Evolutionary conservation across 352 stramenopile species (phyloP).

Genomic region (Phytophthora tubulina): DNA sequence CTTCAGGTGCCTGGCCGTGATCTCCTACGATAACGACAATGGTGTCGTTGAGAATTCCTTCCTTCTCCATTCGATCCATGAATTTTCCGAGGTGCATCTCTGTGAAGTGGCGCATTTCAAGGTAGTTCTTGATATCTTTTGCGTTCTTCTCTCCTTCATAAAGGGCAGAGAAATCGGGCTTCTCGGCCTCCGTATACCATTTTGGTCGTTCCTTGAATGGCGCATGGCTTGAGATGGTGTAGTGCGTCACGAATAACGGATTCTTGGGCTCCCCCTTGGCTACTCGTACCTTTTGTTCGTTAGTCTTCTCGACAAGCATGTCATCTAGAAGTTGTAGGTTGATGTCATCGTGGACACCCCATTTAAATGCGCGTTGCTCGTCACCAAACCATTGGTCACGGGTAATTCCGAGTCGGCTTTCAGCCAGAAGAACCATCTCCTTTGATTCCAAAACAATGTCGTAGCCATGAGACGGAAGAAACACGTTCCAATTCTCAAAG

Average conservation of each 20-base stretch:
- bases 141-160: conserved; percentile 47
- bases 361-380: conserved; percentile 29
- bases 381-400: conserved; percentile 42
- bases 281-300: conserved; percentile 31
- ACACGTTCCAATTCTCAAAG: conserved; percentile 60
- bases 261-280: conserved; percentile 32
- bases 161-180: conserved; percentile 63
- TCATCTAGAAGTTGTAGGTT: conserved; percentile 54
- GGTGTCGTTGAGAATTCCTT: conserved; percentile 63
- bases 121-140: conserved; percentile 55
- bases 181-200: conserved; percentile 51
- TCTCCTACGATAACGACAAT: conserved; percentile 66
- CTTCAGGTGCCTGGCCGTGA: conserved; percentile 63
- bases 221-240: conserved; percentile 67
- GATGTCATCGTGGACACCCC: conserved; percentile 64
- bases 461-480: conserved; percentile 57
- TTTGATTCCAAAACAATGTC: conserved; percentile 45
- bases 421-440: conserved; percentile 44
- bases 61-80: conserved; percentile 54
- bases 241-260: conserved; percentile 64
- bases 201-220: conserved; percentile 40
- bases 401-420: conserved; percentile 45
- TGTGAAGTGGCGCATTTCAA: conserved; percentile 67
- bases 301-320: conserved; percentile 51
- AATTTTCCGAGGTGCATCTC: conserved; percentile 63